Percentiles rank a stretch among this genome's conserved stretches.
These are phyloP conservation scores for Shiraia sp. DNA, from an alignment of 2,329 filamentous ascomycete species.

Conservation along the genomic window DNA sequence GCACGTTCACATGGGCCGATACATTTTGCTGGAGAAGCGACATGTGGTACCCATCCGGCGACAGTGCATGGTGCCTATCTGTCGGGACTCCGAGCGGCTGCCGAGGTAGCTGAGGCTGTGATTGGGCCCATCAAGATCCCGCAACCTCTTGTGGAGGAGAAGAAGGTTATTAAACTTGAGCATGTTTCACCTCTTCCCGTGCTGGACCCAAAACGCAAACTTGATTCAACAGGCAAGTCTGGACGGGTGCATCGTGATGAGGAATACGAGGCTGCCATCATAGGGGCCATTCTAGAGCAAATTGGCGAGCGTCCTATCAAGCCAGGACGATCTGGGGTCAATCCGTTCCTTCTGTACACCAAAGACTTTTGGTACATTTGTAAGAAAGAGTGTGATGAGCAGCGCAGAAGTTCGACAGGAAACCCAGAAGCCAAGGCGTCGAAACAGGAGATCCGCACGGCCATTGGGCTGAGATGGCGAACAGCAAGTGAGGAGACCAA, in stretches of 20 bases:
- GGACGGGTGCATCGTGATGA: conserved; percentile 36
- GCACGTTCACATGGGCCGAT: conserved; percentile 81
- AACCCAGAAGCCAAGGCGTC: conserved; percentile 69
- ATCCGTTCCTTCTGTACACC: conserved; percentile 88
- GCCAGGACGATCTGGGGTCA: conserved; percentile 74
- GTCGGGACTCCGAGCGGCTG: conserved; percentile 86
- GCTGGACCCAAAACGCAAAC: conserved; percentile 29
- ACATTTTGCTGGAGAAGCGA: conserved; percentile 95
- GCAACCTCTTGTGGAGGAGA: conserved; percentile 69
- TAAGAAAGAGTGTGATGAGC: conserved; percentile 68
- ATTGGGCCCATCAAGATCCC: conserved; percentile 78
- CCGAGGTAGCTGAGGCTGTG: conserved; percentile 79
- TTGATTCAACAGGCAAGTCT: conserved; percentile 26
- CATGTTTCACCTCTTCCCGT: conserved; percentile 12
- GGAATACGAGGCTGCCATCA: conserved; percentile 62
- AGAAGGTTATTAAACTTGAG: conserved; percentile 52
- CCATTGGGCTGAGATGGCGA: conserved; percentile 90
- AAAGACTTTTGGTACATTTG: conserved; percentile 69
- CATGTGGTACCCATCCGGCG: conserved; percentile 91
- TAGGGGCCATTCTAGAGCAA: conserved; percentile 58
- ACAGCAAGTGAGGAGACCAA: conserved; percentile 71
- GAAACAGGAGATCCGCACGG: conserved; percentile 76
- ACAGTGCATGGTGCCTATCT: conserved; percentile 97
- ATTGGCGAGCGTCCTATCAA: conserved; percentile 77
- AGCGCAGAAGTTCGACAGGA: conserved; percentile 65